Evolutionary conservation across 2,329 filamentous ascomycete species (phyloP), one percentile per base, ranked within the genome.

Genomic region (Penicillium brevicompactum): DNA sequence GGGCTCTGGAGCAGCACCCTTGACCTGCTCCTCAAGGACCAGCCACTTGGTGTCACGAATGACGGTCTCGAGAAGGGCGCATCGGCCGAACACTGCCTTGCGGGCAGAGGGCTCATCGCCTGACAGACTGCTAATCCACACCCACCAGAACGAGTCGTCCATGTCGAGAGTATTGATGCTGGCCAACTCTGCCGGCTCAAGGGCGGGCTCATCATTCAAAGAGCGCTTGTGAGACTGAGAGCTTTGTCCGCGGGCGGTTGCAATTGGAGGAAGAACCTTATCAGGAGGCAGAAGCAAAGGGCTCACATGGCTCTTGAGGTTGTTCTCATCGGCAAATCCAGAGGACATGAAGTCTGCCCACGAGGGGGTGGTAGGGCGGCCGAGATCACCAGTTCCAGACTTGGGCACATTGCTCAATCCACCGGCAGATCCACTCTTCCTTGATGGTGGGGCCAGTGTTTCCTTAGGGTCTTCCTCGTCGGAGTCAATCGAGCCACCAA

Each of bases 71-170:
- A 97, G 84, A 38, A 99, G 82, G 18, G 94, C 91, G 68, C 94
- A 99, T 60, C 94, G 85, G 37, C 94, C 94, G 71, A 99, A 99
- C 0, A 92, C 91, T 5, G 92, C 88, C 72, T 99, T 99, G 57
- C 94, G 86, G 10, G 88, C 83, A 0, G 86, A 76, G 0, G 92
- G 90, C 76, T 99, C 94, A 68, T 99, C 94, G 0, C 87, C 89
- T 1, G 93, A 92, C 67, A 99, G 78, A 80, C 93, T 97, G 65
- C 87, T 95, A 82, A 99, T 97, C 94, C 94, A 99, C 4, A 97
- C 94, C 93, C 94, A 97, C 94, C 94, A 99, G 74, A 99, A 99
- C 1, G 92, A 89, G 71, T 97, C 93, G 66, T 99, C 94, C 5
- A 99, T 81, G 59, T 94, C 88, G 54, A 97, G 84, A 37, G 84